phyloP scores from a whole-genome alignment of 768 basidiomycete species.

The Kwoniella newhampshirensis region DNA sequence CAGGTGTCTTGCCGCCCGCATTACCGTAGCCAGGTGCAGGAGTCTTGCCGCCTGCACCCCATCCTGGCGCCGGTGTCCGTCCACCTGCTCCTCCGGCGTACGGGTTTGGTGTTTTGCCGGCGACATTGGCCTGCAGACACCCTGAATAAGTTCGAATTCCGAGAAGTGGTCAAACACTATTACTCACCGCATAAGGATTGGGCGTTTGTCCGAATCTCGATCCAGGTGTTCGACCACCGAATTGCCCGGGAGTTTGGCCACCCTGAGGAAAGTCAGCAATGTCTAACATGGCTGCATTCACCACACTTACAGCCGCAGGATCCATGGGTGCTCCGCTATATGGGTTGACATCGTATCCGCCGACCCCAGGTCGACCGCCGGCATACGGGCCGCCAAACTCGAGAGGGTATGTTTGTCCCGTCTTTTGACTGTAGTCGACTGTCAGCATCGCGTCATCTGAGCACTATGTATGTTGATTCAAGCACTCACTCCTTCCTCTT shows the following conservation, averaged over 20 bases:
- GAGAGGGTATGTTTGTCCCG: slow-evolving; percentile 42
- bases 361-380: slow-evolving; percentile 15
- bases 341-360: slow-evolving; percentile 44
- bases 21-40: slow-evolving; percentile 42
- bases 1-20: slow-evolving; percentile 34
- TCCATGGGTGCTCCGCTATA: slow-evolving; percentile 31
- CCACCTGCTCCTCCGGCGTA: slow-evolving; percentile 47
- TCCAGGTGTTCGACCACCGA: slow-evolving; percentile 54
- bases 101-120: slow-evolving; percentile 61
- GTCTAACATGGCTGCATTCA: background rate
- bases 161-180: slow-evolving; percentile 2
- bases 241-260: slow-evolving; percentile 31
- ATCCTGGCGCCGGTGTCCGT: slow-evolving; percentile 34
- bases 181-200: slow-evolving; percentile 62
- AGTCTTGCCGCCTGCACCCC: slow-evolving; percentile 37
- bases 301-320: slow-evolving; percentile 21
- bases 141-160: background rate
- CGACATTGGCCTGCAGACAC: slow-evolving; percentile 12
- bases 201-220: slow-evolving; percentile 65
- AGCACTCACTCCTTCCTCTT: slow-evolving; percentile 67
- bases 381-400: slow-evolving; percentile 27
- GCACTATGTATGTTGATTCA: background rate
- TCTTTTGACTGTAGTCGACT: slow-evolving; percentile 24
- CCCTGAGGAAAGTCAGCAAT: slow-evolving; percentile 32
- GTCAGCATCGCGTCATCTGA: slow-evolving; percentile 10